Evolutionary conservation across 2,329 filamentous ascomycete genomes (phyloP).

Genomic region (Exophiala sp.): DNA sequence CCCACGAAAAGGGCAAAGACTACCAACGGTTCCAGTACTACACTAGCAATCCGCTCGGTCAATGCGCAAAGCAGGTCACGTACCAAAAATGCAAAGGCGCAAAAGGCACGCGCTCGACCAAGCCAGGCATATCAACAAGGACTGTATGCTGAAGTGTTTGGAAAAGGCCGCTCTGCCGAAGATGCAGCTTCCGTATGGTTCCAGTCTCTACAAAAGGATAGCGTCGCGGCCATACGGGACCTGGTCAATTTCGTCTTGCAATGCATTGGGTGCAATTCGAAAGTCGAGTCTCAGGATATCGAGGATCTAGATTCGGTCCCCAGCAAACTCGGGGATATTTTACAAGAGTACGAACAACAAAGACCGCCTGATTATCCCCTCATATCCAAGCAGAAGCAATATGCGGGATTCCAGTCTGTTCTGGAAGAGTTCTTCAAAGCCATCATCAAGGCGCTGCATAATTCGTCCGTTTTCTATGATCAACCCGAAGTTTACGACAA

Average conservation of each 20-base stretch:
- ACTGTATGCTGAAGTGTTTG: slow-evolving; percentile 58
- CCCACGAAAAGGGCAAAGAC: slow-evolving; percentile 53
- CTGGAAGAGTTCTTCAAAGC: slow-evolving; percentile 73
- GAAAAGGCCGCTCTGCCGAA: slow-evolving; percentile 49
- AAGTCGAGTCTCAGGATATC: slow-evolving; percentile 76
- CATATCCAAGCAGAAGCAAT: slow-evolving; percentile 71
- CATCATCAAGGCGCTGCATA: slow-evolving; percentile 70
- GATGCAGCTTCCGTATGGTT: slow-evolving; percentile 55
- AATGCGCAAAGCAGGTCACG: slow-evolving; percentile 38
- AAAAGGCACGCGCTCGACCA: slow-evolving; percentile 48
- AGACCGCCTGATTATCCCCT: slow-evolving; percentile 87
- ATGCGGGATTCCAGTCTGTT: slow-evolving; percentile 68
- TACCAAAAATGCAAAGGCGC: slow-evolving; percentile 39
- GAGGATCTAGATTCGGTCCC: slow-evolving; percentile 82
- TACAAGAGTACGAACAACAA: slow-evolving; percentile 77
- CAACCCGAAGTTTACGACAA: slow-evolving; percentile 77
- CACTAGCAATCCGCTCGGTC: slow-evolving; percentile 51
- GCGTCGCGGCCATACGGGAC: slow-evolving; percentile 51
- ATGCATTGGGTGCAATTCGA: slow-evolving; percentile 71
- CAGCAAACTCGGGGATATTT: slow-evolving; percentile 72
- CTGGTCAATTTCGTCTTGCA: slow-evolving; percentile 58
- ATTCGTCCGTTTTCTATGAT: slow-evolving; percentile 73
- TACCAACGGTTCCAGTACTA: slow-evolving; percentile 41
- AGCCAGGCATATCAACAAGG: slow-evolving; percentile 51
- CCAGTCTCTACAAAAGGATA: slow-evolving; percentile 50